Percentiles rank a stretch among this genome's conserved stretches.
These are phyloP conservation scores for Vitis vinifera DNA, from an alignment of 164 flowering plant genomes.

Conservation along the genomic window DNA sequence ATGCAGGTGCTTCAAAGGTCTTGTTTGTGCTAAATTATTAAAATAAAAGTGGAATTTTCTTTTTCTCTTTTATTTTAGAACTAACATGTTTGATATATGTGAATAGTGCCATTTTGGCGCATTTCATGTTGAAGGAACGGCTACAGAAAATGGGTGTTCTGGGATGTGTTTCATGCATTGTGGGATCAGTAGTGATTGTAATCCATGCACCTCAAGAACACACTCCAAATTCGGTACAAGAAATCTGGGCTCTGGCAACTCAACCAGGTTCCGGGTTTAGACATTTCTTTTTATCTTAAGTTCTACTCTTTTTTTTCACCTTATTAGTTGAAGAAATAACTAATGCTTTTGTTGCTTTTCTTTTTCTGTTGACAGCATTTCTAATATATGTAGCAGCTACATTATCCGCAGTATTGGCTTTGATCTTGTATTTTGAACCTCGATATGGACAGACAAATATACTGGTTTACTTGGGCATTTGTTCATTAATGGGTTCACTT, in stretches of 20 bases:
- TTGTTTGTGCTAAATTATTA: background rate
- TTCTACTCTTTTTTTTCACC: background rate
- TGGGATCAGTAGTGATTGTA: constrained; percentile 94
- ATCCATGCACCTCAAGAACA: constrained; percentile 91
- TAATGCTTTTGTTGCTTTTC: constrained; percentile 3
- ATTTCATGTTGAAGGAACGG: constrained; percentile 82
- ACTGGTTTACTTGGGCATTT: constrained; percentile 83
- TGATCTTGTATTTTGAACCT: constrained; percentile 81
- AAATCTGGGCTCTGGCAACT: constrained; percentile 84
- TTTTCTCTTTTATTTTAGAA: background rate
- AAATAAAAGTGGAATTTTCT: background rate
- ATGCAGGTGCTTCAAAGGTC: background rate
- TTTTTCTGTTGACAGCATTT: constrained; percentile 58
- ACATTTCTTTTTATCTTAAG: background rate
- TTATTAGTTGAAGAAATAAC: background rate
- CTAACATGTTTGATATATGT: constrained; percentile 25
- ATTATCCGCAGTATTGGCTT: constrained; percentile 52
- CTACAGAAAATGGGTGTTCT: constrained; percentile 69
- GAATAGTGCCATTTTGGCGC: constrained; percentile 82
- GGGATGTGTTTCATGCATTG: constrained; percentile 87
- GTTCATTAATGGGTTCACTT: constrained; percentile 86
- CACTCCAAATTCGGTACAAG: constrained; percentile 68
- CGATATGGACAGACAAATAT: constrained; percentile 88
- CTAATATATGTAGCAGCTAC: constrained; percentile 64
- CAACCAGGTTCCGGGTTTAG: constrained; percentile 61